Base-by-base conservation (phyloP, 371 early-diverging fungal species). In the Syncephalastrum racemosum region DNA sequence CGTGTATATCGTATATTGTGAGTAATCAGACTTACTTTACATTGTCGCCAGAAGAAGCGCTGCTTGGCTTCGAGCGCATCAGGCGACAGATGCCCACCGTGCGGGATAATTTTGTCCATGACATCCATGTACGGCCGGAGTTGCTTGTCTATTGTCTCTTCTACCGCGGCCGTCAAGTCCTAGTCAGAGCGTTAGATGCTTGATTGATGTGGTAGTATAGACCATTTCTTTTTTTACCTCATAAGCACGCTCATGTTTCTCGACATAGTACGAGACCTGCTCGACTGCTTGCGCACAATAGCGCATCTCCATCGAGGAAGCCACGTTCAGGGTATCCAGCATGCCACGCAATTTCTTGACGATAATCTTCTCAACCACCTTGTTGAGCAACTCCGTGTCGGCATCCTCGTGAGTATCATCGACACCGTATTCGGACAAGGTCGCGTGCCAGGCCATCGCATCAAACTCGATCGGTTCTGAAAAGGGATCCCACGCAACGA, bases 401-500 rank as follows among this genome's bases (percentile, higher is more conserved):
- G 82, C 73, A 48, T 85, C 80, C 42, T 77, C 73, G 7, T 68
- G 66, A 6, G 67, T 73, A 1, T 72, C 71, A 2, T 70, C 64
- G 12, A 68, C 54, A 25, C 81, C 81, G 56, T 74, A 83, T 19
- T 75, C 67, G 7, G 73, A 75, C 6, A 84, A 59, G 12, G 65
- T 46, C 23, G 40, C 58, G 60, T 83, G 83, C 83, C 84, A 86
- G 14, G 64, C 50, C 81, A 80, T 83, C n/a, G 58, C 56, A 48
- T 85, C 79, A 50, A 85, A 71, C 25, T 83, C 79, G 10, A 64
- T 53, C 7, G 67, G 62, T 42, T 68, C 63, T 62, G 67, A 63
- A 31, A 85, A 80, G 15, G 84, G 83, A 58, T 85, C 75, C 86
- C 86, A 86, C 2, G 76, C 58, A 8, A 86, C 68, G 3, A 87